These are phyloP conservation scores for Lactarius hengduanensis DNA, from an alignment of 768 basidiomycete genomes.

Conservation along the genomic window DNA sequence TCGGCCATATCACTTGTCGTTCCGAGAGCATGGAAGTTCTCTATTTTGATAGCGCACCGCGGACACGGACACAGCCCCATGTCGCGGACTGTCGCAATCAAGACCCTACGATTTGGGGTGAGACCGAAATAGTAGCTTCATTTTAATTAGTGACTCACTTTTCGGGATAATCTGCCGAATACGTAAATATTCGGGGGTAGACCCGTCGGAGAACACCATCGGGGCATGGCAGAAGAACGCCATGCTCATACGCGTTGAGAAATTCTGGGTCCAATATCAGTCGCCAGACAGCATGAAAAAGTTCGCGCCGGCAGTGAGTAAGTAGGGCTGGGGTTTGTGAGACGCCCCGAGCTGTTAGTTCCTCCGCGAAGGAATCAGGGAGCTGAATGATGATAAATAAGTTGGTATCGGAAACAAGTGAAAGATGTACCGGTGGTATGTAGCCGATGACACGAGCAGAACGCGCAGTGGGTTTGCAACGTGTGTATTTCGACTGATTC, in stretches of 20 bases:
- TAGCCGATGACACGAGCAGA: slow-evolving; percentile 31
- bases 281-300: slow-evolving; percentile 31
- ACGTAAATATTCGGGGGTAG: slow-evolving; percentile 31
- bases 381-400: slow-evolving; percentile 8
- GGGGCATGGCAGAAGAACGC: slow-evolving; percentile 28
- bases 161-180: slow-evolving; percentile 32
- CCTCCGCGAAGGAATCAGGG: slow-evolving; percentile 25
- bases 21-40: no score
- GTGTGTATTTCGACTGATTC: slow-evolving; percentile 30
- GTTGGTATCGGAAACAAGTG: no score
- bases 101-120: background rate
- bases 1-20: no score
- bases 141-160: slow-evolving; percentile 29
- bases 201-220: slow-evolving; percentile 31
- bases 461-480: slow-evolving; percentile 11
- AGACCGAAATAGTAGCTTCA: no score
- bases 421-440: slow-evolving; percentile 18
- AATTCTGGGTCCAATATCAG: slow-evolving; percentile 30
- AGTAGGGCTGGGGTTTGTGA: slow-evolving; percentile 9
- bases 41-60: no score
- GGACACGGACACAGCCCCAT: no score
- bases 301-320: slow-evolving; percentile 30
- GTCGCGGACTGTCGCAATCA: background rate
- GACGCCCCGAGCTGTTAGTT: background rate
- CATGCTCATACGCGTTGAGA: slow-evolving; percentile 30